phyloP scores from a whole-genome alignment of 176 grass and related monocot species.

The Phyllostachys edulis region DNA sequence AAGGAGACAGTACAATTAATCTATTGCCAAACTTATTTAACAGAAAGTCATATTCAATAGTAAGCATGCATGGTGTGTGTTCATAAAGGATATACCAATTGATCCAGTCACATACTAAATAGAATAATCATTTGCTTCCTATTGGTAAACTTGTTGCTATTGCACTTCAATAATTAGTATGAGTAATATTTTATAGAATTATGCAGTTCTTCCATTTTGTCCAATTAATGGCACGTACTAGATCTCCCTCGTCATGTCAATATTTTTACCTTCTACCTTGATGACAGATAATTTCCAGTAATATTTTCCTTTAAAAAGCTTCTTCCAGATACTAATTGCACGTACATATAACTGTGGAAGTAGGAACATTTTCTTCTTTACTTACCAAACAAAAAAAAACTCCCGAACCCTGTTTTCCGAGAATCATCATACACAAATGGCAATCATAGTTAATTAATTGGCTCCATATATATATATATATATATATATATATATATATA shows the following conservation, averaged over 20 bases:
- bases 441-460: background rate
- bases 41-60: background rate
- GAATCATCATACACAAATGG: background rate
- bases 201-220: background rate
- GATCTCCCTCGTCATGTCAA: background rate
- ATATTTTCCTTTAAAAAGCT: background rate
- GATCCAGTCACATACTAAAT: background rate
- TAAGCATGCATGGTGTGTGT: background rate
- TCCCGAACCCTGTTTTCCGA: background rate
- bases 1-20: background rate
- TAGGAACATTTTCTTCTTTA: background rate
- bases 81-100: background rate
- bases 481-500: no score
- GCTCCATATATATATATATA: background rate
- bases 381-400: no score
- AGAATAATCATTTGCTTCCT: conserved; percentile 8
- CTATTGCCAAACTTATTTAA: background rate
- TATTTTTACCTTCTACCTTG: background rate
- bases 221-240: background rate
- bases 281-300: background rate
- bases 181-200: background rate
- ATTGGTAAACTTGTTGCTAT: background rate
- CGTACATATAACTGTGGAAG: background rate
- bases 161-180: background rate
- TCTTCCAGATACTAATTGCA: background rate